phyloP scores from a whole-genome alignment of 2,329 filamentous ascomycete genomes.

The Blastomyces emzantsi region DNA sequence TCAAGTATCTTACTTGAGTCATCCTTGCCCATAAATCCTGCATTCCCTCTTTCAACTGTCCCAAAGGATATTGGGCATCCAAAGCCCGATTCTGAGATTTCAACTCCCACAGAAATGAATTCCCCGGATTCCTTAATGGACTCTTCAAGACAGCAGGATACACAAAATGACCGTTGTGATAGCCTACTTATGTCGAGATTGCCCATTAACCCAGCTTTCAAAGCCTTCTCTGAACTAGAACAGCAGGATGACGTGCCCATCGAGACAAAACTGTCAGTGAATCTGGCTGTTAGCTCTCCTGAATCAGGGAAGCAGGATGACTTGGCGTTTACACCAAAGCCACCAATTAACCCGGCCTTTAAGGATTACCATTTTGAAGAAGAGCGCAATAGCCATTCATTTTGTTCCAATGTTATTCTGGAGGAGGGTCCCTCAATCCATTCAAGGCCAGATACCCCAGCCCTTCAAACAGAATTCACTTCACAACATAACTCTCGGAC shows the following conservation, averaged over 20 bases:
- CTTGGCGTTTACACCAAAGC: slow-evolving; percentile 15
- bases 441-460: not conserved
- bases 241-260: slow-evolving; percentile 13
- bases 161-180: not conserved
- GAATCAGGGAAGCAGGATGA: not conserved
- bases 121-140: not conserved
- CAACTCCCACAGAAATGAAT: slow-evolving; percentile 6
- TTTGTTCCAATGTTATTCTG: not conserved
- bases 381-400: not conserved
- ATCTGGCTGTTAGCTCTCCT: slow-evolving; percentile 20
- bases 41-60: slow-evolving; percentile 9
- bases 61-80: not conserved
- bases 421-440: not conserved
- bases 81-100: slow-evolving; percentile 2
- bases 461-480: not conserved
- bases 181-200: slow-evolving; percentile 24
- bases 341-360: slow-evolving; percentile 12
- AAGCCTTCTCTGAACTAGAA: slow-evolving; percentile 4
- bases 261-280: slow-evolving; percentile 28
- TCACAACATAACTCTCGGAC: not conserved
- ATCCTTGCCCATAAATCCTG: slow-evolving; percentile 14
- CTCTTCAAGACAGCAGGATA: not conserved
- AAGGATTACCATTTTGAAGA: not conserved
- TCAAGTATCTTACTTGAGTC: slow-evolving; percentile 6
- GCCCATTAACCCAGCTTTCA: slow-evolving; percentile 28